Conservation (phyloP, 2,329 filamentous ascomycete species). For the Aspergillus tamarii region DNA sequence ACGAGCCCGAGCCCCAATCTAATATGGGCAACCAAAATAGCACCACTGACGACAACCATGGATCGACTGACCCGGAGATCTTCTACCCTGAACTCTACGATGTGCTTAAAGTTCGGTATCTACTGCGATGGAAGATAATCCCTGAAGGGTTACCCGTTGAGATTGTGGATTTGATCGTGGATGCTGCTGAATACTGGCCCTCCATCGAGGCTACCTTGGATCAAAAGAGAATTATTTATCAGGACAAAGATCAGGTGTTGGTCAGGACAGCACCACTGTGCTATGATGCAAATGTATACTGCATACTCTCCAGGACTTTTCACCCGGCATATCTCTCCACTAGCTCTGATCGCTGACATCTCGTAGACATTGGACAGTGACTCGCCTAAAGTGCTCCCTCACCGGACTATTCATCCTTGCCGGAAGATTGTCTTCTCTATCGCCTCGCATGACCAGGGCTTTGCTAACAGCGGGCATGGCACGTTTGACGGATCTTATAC, state of each 20-base stretch:
- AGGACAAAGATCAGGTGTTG: slow-evolving; percentile 39
- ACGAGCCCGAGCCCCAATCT: background rate
- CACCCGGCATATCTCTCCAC: background rate
- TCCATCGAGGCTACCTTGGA: slow-evolving; percentile 27
- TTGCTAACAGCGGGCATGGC: slow-evolving; percentile 27
- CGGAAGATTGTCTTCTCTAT: slow-evolving; percentile 44
- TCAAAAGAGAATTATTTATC: slow-evolving; percentile 24
- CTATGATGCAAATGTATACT: slow-evolving; percentile 33
- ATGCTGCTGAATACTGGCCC: slow-evolving; percentile 42
- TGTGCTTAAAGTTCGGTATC: slow-evolving; percentile 36
- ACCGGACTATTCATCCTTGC: slow-evolving; percentile 40
- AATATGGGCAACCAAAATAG: slow-evolving; percentile 4
- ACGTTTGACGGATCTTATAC: slow-evolving; percentile 38
- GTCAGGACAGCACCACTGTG: slow-evolving; percentile 42
- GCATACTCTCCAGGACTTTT: background rate
- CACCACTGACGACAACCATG: background rate
- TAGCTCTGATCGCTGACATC: background rate
- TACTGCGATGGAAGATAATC: slow-evolving; percentile 34
- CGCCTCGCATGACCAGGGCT: slow-evolving; percentile 42
- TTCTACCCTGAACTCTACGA: slow-evolving; percentile 33
- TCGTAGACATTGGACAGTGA: slow-evolving; percentile 18
- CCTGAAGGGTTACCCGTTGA: slow-evolving; percentile 36
- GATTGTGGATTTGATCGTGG: slow-evolving; percentile 44
- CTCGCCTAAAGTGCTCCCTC: slow-evolving; percentile 32
- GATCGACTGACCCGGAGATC: slow-evolving; percentile 19